Evolutionary conservation across 768 basidiomycete species (phyloP).

Genomic region (Mycena capillaripes): DNA sequence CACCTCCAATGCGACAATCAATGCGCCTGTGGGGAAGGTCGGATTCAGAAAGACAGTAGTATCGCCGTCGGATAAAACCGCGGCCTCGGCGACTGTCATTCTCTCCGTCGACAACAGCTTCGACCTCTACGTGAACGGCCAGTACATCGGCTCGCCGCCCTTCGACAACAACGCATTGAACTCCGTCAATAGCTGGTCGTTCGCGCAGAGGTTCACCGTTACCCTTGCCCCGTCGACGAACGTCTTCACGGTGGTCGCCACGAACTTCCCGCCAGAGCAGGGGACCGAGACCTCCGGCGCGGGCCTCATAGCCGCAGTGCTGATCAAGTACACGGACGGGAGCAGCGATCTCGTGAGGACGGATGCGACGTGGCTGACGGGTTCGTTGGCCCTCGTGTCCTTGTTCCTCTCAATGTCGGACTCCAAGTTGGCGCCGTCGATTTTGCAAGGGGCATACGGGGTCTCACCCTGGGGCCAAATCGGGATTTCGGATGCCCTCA

Average conservation of each 20-base stretch:
- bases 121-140: slow-evolving; percentile 18
- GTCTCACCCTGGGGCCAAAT: neutral
- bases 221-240: slow-evolving; percentile 9
- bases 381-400: neutral
- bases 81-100: slow-evolving; percentile 20
- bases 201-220: slow-evolving; percentile 26
- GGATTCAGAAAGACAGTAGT: slow-evolving; percentile 31
- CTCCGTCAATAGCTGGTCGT: neutral
- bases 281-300: neutral
- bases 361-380: slow-evolving; percentile 23
- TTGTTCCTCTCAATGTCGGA: slow-evolving; percentile 4
- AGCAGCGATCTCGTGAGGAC: slow-evolving; percentile 3
- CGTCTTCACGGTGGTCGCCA: slow-evolving; percentile 22
- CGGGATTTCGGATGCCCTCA: neutral
- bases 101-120: slow-evolving; percentile 28
- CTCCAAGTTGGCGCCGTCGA: neutral
- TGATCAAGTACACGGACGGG: slow-evolving; percentile 15
- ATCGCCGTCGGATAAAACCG: slow-evolving; percentile 1
- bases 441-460: neutral
- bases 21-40: slow-evolving; percentile 19
- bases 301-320: slow-evolving; percentile 18
- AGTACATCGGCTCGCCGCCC: slow-evolving; percentile 29
- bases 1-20: neutral
- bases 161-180: neutral
- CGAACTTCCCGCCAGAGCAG: slow-evolving; percentile 5